Evolutionary conservation across 768 basidiomycete species (phyloP), one percentile per base, ranked within the genome.

Genomic region (Kwoniella botswanensis): DNA sequence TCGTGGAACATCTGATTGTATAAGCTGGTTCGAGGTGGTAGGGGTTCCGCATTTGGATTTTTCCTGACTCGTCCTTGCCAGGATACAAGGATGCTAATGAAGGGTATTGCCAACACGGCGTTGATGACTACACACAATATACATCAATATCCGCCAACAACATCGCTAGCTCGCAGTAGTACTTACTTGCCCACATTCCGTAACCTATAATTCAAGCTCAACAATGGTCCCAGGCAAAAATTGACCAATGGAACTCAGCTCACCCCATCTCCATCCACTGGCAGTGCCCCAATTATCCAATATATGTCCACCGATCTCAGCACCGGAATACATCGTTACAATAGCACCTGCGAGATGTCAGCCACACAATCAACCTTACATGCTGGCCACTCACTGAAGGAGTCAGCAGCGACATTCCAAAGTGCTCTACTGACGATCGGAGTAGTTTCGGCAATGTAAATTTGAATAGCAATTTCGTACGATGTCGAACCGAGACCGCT

Each of bases 181-280:
- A 55, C 65, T 66, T 18, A 66, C 65, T 66, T 57, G 54, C 54
- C 65, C 65, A 66, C 65, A 66, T 66, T 10, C 65, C 65, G 52
- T 66, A 66, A 15, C 65, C 65, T 66, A 55, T 26, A 17, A 42
- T n/a, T 26, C 26, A 4, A 35, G 7, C n/a, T 59, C 57, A 59
- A 35, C 64, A 55, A 13, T 22, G 35, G 35, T 35, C 7, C 0
- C 35, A 6, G 35, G 13, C 43, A 11, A 26, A 11, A 12, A 11
- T 2, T 15, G 17, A 12, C 18, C 10, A 24, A 55, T 55, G 21
- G 0, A 4, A 18, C 54, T 13, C 24, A 4, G 58, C 57, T 59
- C 44, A 67, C 65, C 65, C 57, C 65, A 67, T 60, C 65, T 29
- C 57, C 65, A 67, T 4, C 65, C 65, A 44, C 13, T 53, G n/a